phyloP scores from a whole-genome alignment of 768 basidiomycete species.

The Cytidiella melzeri region DNA sequence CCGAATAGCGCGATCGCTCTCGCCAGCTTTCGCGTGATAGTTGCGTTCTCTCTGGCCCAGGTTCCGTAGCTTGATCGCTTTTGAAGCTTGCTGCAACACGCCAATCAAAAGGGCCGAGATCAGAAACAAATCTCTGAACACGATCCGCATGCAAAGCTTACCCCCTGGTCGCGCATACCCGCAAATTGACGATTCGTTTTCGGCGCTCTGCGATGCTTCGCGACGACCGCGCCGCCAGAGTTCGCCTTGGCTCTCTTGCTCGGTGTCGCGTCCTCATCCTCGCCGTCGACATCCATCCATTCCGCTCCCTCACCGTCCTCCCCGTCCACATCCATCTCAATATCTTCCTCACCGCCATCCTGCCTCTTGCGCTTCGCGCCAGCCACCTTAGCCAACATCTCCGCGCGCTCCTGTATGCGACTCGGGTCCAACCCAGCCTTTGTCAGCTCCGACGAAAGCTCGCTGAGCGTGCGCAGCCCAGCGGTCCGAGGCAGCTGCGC shows the following conservation, averaged over 20 bases:
- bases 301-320: slow-evolving; percentile 28
- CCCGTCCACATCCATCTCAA: slow-evolving; percentile 49
- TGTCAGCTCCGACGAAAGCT: slow-evolving; percentile 78
- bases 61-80: slow-evolving; percentile 77
- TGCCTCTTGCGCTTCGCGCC: slow-evolving; percentile 67
- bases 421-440: slow-evolving; percentile 87
- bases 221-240: slow-evolving; percentile 43
- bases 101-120: no score
- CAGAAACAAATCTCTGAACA: no score
- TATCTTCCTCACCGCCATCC: slow-evolving; percentile 54
- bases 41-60: slow-evolving; percentile 85
- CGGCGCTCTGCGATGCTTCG: slow-evolving; percentile 50
- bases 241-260: slow-evolving; percentile 60
- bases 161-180: slow-evolving; percentile 72
- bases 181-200: slow-evolving; percentile 68
- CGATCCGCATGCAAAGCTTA: slow-evolving; percentile 27
- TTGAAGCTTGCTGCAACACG: slow-evolving; percentile 61
- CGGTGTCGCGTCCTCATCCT: slow-evolving; percentile 39
- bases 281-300: slow-evolving; percentile 37
- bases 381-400: slow-evolving; percentile 69
- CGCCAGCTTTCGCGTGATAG: slow-evolving; percentile 84
- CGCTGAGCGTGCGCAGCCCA: slow-evolving; percentile 57
- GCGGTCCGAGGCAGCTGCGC: slow-evolving; percentile 73
- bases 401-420: slow-evolving; percentile 83
- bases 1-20: slow-evolving; percentile 77